A percentile compares a stretch with the other conserved stretches of the same genome.
Evolutionary conservation across 257 asterid species (phyloP).

Genomic region (Przewalskia tangutica): DNA sequence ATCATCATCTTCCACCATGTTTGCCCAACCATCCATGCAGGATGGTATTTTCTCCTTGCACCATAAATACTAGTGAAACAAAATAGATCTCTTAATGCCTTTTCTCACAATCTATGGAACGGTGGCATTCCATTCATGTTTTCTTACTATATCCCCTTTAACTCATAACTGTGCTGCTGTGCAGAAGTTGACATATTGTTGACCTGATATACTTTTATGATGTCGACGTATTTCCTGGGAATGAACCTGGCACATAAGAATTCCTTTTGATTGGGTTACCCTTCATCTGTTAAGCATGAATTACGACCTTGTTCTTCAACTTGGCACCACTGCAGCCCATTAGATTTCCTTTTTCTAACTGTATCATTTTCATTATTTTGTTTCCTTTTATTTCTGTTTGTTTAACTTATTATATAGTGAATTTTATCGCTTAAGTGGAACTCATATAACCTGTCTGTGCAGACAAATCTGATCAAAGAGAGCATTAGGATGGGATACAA

Average conservation of each 20-base stretch:
- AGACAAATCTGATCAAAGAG: conserved; percentile 96
- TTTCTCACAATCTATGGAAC: neutral
- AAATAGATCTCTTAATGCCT: neutral
- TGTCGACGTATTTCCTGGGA: neutral
- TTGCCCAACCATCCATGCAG: neutral
- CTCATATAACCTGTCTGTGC: conserved; percentile 13
- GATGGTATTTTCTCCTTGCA: neutral
- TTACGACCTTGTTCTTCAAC: neutral
- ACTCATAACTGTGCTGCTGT: neutral
- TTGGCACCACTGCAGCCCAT: neutral
- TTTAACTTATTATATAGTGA: neutral
- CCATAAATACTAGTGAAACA: neutral
- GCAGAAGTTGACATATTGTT: neutral
- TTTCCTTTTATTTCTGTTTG: neutral
- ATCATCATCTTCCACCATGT: neutral
- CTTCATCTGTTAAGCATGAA: neutral
- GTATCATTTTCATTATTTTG: neutral
- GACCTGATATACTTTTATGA: neutral
- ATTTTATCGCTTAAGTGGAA: neutral
- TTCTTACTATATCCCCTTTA: neutral
- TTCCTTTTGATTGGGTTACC: neutral
- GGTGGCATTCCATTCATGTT: neutral
- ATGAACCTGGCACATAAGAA: neutral
- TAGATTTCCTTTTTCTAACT: neutral
- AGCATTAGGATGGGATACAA: conserved; percentile 98